These are phyloP conservation scores for Chlamydomonas eustigma DNA, from an alignment of 139 green algal genomes.

Conservation along the genomic window DNA sequence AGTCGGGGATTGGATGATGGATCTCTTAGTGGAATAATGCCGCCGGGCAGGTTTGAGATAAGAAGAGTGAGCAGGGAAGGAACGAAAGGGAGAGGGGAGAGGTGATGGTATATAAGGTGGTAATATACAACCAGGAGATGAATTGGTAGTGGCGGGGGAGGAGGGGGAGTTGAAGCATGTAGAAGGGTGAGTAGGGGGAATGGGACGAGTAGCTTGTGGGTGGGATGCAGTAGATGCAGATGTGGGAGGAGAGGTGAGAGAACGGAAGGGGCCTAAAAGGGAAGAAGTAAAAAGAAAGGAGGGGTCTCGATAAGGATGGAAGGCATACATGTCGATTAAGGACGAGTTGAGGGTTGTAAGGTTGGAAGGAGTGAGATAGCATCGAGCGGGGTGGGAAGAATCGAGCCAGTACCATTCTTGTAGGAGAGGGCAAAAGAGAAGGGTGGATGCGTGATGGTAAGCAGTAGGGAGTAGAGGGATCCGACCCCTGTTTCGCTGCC, in stretches of 20 bases:
- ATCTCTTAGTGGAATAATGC: neutral
- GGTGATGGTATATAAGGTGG: neutral
- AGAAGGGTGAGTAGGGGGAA: no score
- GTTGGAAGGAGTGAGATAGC: no score
- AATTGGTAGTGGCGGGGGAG: no score
- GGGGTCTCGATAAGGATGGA: neutral
- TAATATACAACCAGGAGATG: neutral
- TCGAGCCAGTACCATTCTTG: no score
- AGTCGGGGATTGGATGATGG: neutral
- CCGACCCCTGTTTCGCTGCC: no score
- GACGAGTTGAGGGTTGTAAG: no score
- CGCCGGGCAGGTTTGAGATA: neutral
- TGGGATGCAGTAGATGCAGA: no score
- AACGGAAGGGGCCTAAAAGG: neutral
- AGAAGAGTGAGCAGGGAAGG: neutral
- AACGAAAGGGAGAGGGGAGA: neutral
- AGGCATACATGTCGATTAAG: no score
- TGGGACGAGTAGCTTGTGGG: neutral
- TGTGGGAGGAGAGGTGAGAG: neutral
- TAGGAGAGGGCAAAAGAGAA: no score
- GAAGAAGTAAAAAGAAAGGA: neutral
- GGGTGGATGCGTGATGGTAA: no score
- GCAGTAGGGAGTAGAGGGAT: no score
- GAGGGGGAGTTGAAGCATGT: neutral
- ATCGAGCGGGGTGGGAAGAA: no score